Evolutionary conservation across 2,329 filamentous ascomycete species (phyloP).

Genomic region (Davidsoniella virescens): DNA sequence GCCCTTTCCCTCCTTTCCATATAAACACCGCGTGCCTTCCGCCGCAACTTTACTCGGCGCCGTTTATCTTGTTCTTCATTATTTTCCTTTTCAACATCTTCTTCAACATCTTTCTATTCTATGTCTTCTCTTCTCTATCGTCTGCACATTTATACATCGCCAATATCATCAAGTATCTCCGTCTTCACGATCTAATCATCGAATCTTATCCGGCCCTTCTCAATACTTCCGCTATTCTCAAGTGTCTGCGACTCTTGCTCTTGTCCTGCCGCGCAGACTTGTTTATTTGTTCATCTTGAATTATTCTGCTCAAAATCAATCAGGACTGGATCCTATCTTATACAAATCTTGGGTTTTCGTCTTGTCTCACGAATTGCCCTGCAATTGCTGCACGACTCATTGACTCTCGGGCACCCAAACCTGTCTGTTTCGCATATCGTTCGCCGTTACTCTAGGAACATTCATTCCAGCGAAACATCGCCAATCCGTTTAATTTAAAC

Average conservation of each 20-base stretch:
- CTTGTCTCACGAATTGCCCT: neutral
- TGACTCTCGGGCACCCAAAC: conserved; percentile 1
- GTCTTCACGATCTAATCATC: neutral
- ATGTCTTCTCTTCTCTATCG: neutral
- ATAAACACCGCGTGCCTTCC: too few relatives aligned
- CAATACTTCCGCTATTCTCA: neutral
- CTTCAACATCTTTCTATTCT: neutral
- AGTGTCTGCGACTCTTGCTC: conserved; percentile 2
- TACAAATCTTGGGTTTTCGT: neutral
- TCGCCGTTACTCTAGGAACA: conserved; percentile 1
- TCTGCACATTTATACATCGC: too few relatives aligned
- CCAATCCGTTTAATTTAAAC: neutral
- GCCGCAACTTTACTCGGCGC: too few relatives aligned
- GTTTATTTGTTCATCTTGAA: neutral
- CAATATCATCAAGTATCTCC: too few relatives aligned
- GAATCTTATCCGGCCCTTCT: neutral
- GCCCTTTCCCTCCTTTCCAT: too few relatives aligned
- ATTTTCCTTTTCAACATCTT: neutral
- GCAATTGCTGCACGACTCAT: neutral
- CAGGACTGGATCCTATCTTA: neutral
- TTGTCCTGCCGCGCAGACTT: neutral
- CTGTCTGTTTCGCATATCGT: conserved; percentile 5
- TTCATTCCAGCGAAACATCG: neutral
- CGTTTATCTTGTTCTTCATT: neutral
- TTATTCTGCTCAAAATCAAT: neutral